Evolutionary conservation across 768 basidiomycete genomes (phyloP), one percentile per base, ranked within the genome.

Genomic region (Steccherinum ochraceum): DNA sequence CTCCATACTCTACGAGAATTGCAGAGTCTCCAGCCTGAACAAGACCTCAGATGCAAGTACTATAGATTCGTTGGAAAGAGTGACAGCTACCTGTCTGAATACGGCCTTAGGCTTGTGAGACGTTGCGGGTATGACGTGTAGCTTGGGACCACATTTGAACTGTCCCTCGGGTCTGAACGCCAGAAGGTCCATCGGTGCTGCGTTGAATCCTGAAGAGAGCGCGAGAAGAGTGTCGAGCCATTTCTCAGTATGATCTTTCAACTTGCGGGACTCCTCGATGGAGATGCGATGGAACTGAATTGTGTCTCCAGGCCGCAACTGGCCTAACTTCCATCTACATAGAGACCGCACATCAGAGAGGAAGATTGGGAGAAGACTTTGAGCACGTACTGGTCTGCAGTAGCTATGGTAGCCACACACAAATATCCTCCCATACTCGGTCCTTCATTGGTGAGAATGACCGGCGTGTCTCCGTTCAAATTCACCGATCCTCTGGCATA

Each of bases 381-480:
- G 30, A 35, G 16, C 12, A 63, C 75, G 48, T 55, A 81, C 81
- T 75, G 58, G 16, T 83, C 80, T 0, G 68, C 71, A 2, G 73
- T 67, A 3, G 73, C 72, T 2, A 83, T 69, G 0, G 81, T 79
- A 51, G 77, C 80, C 18, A 75, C 48, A 56, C 80, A 83, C 12
- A 82, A 59, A 48, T 83, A 81, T 1, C 81, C 82, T 4, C 81
- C 81, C 74, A 80, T 80, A 61, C 80, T 79, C 0, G 81, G 81
- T 0, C 78, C 79, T 58, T 84, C 84, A 23, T 73, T 72, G 3
- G 74, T 73, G 46, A 84, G 64, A n/a, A 84, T 76, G 2, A 85
- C 80, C 0, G 85, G 83, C 0, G 81, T 84, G 58, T 86, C 84
- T 1, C 84, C 84, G 56, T 86, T 86, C 48, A 84, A 51, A 56